Evolutionary conservation across 192 early-diverging fungal species (phyloP).

Genomic region (Geosiphon pyriformis): DNA sequence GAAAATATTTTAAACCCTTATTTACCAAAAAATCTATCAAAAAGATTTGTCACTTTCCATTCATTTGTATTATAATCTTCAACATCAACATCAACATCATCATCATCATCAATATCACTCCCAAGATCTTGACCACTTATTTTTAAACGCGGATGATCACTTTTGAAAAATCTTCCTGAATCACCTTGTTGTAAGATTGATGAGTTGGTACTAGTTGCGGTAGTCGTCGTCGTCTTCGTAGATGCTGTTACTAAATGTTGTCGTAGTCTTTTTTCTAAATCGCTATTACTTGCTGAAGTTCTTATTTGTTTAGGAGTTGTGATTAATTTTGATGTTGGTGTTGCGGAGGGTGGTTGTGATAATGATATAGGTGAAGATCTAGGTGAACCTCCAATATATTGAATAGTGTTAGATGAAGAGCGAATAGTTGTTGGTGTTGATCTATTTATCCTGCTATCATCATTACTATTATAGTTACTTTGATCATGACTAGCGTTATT

Average conservation of each 20-base stretch:
- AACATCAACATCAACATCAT: not conserved
- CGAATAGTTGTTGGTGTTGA: constrained; percentile 10
- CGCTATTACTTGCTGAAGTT: not conserved
- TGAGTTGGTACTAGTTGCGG: no score
- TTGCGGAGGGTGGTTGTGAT: not conserved
- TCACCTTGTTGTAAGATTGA: no score
- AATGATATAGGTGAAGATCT: not conserved
- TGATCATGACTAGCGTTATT: not conserved
- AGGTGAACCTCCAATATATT: not conserved
- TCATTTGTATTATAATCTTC: not conserved
- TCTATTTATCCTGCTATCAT: not conserved
- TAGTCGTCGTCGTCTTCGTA: not conserved
- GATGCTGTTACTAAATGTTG: constrained; percentile 14
- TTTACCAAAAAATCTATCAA: not conserved
- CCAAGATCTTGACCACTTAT: not conserved
- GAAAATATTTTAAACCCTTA: no score
- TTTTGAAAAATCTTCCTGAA: no score
- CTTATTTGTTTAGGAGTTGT: constrained; percentile 2
- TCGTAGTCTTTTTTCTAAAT: constrained; percentile 15
- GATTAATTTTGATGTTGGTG: constrained; percentile 13
- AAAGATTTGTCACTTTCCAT: not conserved
- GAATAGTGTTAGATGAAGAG: constrained; percentile 13
- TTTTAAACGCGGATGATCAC: no score
- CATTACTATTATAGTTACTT: not conserved
- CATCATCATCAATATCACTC: not conserved